Evolutionary conservation across 108 stramenopile genomes (phyloP).

Genomic region (Fragilaria radians): DNA sequence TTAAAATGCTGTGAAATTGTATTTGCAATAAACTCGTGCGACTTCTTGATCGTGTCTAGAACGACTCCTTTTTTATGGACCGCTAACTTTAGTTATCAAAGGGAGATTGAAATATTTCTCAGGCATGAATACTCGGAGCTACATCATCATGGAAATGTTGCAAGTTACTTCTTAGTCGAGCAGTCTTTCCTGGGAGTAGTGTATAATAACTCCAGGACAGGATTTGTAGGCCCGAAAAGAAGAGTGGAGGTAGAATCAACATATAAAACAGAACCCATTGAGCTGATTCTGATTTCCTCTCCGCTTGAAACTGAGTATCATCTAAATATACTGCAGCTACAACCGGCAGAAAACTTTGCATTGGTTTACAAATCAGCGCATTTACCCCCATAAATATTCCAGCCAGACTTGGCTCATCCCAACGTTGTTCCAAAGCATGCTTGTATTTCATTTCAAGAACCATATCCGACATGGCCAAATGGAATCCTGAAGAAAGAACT

Average conservation of each 20-base stretch:
- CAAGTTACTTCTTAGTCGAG: conserved; percentile 3
- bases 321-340: conserved; percentile 27
- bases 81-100: too few relatives aligned
- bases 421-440: conserved; percentile 30
- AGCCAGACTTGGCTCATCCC: conserved; percentile 44
- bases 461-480: conserved; percentile 52
- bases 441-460: conserved; percentile 41
- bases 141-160: conserved; percentile 1
- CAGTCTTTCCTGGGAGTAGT: conserved; percentile 8
- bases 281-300: conserved; percentile 12
- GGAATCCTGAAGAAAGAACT: conserved; percentile 35
- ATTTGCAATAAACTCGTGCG: too few relatives aligned
- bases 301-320: conserved; percentile 11
- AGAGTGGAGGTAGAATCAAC: conserved; percentile 34
- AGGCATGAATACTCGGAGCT: too few relatives aligned
- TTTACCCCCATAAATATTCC: conserved; percentile 46
- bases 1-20: too few relatives aligned
- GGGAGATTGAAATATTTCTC: too few relatives aligned
- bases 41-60: too few relatives aligned
- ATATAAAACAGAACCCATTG: conserved; percentile 29
- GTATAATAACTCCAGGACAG: conserved; percentile 35
- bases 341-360: conserved; percentile 31
- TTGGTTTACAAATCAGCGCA: conserved; percentile 50
- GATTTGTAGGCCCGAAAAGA: conserved; percentile 33
- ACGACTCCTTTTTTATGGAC: too few relatives aligned